phyloP scores from a whole-genome alignment of 176 grass and related monocot species.

The Luzula sylvatica region DNA sequence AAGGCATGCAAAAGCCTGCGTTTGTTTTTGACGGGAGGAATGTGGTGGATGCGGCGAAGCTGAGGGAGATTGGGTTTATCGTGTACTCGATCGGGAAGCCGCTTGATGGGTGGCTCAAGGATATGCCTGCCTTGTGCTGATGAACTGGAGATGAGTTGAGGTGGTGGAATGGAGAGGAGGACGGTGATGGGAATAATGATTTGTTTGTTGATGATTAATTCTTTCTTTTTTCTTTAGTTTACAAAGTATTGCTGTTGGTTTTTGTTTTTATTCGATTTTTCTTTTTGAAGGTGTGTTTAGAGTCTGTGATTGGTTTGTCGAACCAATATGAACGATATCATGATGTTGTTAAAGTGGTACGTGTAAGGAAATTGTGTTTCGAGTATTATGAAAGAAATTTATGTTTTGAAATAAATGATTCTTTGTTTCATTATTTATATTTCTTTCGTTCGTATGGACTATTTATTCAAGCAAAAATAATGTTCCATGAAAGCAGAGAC shows the following conservation, averaged over 20 bases:
- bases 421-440: too few species aligned
- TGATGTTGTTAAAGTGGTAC: too few species aligned
- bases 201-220: conserved; percentile 37
- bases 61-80: conserved; percentile 95
- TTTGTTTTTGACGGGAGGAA: conserved; percentile 76
- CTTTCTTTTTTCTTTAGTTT: conserved; percentile 57
- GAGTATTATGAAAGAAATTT: too few species aligned
- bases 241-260: conserved; percentile 3
- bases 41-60: conserved; percentile 53
- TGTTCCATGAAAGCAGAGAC: too few species aligned
- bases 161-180: background rate
- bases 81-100: conserved; percentile 90
- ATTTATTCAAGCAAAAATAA: too few species aligned
- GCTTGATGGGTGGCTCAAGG: conserved; percentile 75
- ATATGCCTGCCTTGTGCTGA: conserved; percentile 77
- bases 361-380: too few species aligned
- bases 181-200: conserved; percentile 6
- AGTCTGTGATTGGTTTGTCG: background rate
- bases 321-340: background rate
- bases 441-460: too few species aligned
- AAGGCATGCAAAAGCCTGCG: conserved; percentile 86
- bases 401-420: too few species aligned
- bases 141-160: background rate
- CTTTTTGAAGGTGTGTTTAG: too few species aligned
- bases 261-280: background rate